phyloP scores from a whole-genome alignment of 2,329 filamentous ascomycete species.

The Claviceps monticola region DNA sequence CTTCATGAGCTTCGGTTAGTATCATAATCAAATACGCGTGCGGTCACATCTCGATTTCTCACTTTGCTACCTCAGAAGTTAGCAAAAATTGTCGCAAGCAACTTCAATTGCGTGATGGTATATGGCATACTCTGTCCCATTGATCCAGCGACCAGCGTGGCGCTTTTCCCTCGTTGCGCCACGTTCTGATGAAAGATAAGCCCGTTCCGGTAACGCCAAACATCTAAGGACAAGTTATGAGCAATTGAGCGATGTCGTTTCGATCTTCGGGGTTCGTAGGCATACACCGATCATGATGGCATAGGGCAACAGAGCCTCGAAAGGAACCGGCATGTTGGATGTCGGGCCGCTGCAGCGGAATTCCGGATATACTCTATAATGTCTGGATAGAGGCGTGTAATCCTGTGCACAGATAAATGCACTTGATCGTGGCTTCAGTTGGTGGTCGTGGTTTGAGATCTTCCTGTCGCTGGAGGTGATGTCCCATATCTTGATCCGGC shows the following conservation, averaged over 20 bases:
- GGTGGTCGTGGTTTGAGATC: conserved; percentile 1
- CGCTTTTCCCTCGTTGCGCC: conserved; percentile 47
- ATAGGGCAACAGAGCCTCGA: conserved; percentile 50
- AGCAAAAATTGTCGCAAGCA: conserved; percentile 9
- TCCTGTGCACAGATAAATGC: background rate
- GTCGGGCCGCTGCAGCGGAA: conserved; percentile 19
- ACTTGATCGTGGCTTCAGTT: conserved; percentile 1
- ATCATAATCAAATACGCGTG: conserved; percentile 1
- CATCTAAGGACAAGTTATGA: conserved; percentile 33
- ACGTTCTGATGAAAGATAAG: conserved; percentile 40
- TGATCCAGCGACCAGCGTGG: conserved; percentile 46
- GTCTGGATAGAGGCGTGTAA: background rate
- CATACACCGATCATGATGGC: conserved; percentile 49
- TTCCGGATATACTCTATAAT: conserved; percentile 3
- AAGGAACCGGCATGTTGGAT: conserved; percentile 44
- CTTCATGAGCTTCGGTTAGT: conserved; percentile 21
- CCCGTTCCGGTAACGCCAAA: conserved; percentile 47
- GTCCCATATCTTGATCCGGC: background rate
- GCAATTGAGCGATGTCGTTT: background rate
- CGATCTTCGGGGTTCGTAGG: conserved; percentile 7
- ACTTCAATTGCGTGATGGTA: background rate
- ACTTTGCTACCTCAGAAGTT: conserved; percentile 38
- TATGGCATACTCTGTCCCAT: conserved; percentile 44
- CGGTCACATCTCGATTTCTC: conserved; percentile 11
- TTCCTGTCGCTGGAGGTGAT: background rate